Evolutionary conservation across 129 eudicot genomes (phyloP), one percentile per base, ranked within the genome.

Genomic region (Kitagawia praeruptora): DNA sequence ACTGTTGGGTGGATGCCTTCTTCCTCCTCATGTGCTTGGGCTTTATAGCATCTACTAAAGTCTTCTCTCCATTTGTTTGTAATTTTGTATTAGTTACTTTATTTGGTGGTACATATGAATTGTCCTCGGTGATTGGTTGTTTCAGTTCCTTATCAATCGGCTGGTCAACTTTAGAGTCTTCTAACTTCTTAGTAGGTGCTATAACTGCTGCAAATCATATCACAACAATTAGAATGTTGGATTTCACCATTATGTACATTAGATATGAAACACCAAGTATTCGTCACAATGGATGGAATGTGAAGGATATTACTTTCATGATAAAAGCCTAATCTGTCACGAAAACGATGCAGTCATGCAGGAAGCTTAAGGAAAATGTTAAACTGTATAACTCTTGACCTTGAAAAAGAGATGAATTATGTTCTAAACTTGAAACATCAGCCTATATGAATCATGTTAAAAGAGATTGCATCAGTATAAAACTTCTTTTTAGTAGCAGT

Each of bases 11-110:
- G 25, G 91, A 75, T 27, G 75, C 71, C 82, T 90, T 93, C 87
- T 85, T 89, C 81, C 79, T 94, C 79, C 97, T 86, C 81, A 86
- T 92, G 88, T 90, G 87, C 84, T 82, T 95, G 8, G 96, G 96
- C 83, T 95, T 95, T 80, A 95, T 93, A 41, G 98, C 97, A 86
- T 95, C 97, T 80, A 79, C 79, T 73, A 95, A 75, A 2, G 96
- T 86, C 88, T 84, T 88, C 4, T 82, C 76, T 82, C 79, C 82
- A 16, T 66, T 83, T 23, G 46, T 81, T 58, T 70, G 76, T 53
- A 34, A 72, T 64, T 69, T 86, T 54, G 77, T 75, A 80, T 53
- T 78, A 27, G 76, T 64, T 25, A 70, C 49, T 28, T 75, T 87
- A 37, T 40, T 75, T 23, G 77, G 75, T 67, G 85, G 74, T 64